These are phyloP conservation scores for Crucibulum laeve DNA, from an alignment of 768 basidiomycete species.

Conservation along the genomic window DNA sequence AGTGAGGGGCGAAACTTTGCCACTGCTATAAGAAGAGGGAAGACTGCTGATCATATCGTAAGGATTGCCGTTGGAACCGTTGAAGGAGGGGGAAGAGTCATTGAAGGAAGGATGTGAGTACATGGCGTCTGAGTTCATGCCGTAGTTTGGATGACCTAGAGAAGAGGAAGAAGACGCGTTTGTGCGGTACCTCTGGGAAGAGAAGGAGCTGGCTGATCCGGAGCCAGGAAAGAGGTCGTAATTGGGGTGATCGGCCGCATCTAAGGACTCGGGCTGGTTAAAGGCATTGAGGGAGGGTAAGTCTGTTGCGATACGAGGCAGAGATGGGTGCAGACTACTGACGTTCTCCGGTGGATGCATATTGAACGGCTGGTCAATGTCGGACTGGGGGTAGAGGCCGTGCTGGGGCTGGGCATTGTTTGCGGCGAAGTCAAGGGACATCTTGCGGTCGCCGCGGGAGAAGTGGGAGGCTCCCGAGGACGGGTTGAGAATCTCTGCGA, in stretches of 20 bases:
- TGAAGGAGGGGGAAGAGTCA: conserved; percentile 58
- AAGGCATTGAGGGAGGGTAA: conserved; percentile 32
- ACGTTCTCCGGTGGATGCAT: conserved; percentile 37
- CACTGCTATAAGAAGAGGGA: conserved; percentile 62
- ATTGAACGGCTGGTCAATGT: conserved; percentile 54
- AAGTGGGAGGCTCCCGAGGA: conserved; percentile 14
- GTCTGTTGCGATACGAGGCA: conserved; percentile 26
- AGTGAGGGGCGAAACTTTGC: conserved; percentile 74
- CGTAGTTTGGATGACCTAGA: conserved; percentile 46
- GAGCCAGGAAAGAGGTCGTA: conserved; percentile 65
- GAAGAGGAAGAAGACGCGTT: conserved; percentile 72
- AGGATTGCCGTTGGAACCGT: conserved; percentile 42
- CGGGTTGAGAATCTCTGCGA: conserved; percentile 43
- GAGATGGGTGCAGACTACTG: conserved; percentile 33
- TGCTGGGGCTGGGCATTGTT: conserved; percentile 38
- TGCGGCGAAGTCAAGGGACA: conserved; percentile 52
- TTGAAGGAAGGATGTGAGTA: conserved; percentile 58
- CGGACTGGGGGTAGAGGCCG: conserved; percentile 45
- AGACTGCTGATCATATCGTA: conserved; percentile 66
- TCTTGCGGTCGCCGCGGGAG: conserved; percentile 22
- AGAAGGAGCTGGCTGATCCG: conserved; percentile 34
- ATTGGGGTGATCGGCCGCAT: conserved; percentile 46
- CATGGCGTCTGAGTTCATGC: conserved; percentile 49
- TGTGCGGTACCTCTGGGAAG: conserved; percentile 60
- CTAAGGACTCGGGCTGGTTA: conserved; percentile 52